These are phyloP conservation scores for Phytophthora cryptogea DNA, from an alignment of 352 stramenopile genomes.

Conservation along the genomic window DNA sequence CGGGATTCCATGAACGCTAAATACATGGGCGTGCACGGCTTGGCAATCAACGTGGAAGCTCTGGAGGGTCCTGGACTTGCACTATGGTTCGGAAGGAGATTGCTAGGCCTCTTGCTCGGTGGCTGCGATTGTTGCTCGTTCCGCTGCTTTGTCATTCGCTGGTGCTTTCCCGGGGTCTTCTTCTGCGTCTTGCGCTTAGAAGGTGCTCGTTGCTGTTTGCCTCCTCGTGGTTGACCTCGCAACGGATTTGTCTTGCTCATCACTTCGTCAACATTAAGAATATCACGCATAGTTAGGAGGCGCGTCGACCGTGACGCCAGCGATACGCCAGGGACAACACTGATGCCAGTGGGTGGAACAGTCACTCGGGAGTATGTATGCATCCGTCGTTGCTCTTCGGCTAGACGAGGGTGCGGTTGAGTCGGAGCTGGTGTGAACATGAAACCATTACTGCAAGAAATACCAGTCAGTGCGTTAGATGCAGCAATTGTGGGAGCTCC, in stretches of 20 bases:
- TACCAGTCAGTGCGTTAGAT: conserved; percentile 4
- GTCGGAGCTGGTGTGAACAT: not conserved
- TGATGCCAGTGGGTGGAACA: conserved; percentile 22
- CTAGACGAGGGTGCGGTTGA: conserved; percentile 6
- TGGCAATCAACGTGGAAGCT: not conserved
- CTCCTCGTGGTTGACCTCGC: conserved; percentile 12
- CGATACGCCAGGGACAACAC: conserved; percentile 36
- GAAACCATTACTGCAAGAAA: not conserved
- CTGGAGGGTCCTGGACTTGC: conserved; percentile 6
- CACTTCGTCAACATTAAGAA: conserved; percentile 35
- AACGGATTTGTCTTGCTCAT: conserved; percentile 9
- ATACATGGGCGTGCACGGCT: conserved; percentile 22
- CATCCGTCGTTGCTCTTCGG: conserved; percentile 3
- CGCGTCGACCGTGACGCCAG: conserved; percentile 17
- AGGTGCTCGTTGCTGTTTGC: conserved; percentile 20
- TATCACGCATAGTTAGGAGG: conserved; percentile 32
- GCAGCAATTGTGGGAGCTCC: not conserved
- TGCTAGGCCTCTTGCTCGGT: conserved; percentile 2
- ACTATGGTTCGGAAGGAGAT: conserved; percentile 3
- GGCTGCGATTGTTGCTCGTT: conserved; percentile 12
- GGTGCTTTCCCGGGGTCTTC: conserved; percentile 21
- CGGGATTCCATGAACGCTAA: conserved; percentile 25
- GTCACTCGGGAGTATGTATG: conserved; percentile 8
- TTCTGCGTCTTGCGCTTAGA: conserved; percentile 25
- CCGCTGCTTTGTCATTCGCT: conserved; percentile 18